Percentiles rank a stretch among this genome's conserved stretches.
Evolutionary conservation across 768 basidiomycete genomes (phyloP).

Genomic region (Lactarius evosmus): DNA sequence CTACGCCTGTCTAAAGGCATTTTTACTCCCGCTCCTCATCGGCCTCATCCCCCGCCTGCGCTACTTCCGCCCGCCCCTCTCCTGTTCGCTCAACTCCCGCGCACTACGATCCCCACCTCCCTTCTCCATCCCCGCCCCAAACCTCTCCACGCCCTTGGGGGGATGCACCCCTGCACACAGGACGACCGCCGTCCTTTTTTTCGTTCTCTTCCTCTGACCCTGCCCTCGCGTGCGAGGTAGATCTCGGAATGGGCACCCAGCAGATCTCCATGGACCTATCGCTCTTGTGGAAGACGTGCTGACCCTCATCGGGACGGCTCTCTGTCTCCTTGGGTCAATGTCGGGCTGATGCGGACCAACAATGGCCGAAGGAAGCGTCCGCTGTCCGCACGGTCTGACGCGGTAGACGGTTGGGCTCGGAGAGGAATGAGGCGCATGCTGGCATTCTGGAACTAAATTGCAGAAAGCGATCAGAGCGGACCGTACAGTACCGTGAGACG

Average conservation of each 20-base stretch:
- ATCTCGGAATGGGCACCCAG: conserved; percentile 59
- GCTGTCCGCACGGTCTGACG: conserved; percentile 41
- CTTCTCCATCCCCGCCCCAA: conserved; percentile 88
- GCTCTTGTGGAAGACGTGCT: conserved; percentile 32
- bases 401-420: conserved; percentile 40
- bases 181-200: conserved; percentile 30
- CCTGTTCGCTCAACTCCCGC: conserved; percentile 55
- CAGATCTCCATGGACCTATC: conserved; percentile 81
- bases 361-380: conserved; percentile 67
- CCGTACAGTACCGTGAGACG: too few species aligned
- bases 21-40: conserved; percentile 94
- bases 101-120: conserved; percentile 51
- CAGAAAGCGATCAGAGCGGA: too few species aligned
- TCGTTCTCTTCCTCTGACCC: conserved; percentile 36
- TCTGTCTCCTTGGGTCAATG: conserved; percentile 8
- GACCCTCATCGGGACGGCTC: conserved; percentile 4
- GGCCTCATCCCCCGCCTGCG: conserved; percentile 72
- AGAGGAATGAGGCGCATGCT: conserved; percentile 67
- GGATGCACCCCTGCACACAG: conserved; percentile 27
- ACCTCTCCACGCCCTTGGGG: conserved; percentile 68
- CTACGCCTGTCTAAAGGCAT: conserved; percentile 52
- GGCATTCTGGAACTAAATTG: too few species aligned
- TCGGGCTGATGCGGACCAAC: conserved; percentile 40
- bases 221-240: neutral
- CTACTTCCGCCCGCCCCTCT: conserved; percentile 73